Base-by-base conservation (phyloP, 2,329 filamentous ascomycete species). In the Onygena corvina region DNA sequence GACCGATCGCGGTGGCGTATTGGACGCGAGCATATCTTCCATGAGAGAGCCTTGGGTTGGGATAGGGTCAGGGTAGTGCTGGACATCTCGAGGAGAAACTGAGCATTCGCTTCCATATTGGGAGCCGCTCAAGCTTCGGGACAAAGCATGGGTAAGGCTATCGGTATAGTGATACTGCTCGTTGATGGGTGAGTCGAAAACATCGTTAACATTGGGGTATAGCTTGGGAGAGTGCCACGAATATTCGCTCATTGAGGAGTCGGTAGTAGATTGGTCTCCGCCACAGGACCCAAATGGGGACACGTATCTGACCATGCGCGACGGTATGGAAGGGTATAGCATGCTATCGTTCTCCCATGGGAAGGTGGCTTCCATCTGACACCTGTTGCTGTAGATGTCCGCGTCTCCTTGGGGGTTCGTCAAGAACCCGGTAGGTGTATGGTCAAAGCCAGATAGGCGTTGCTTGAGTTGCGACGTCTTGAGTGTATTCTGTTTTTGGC, bases 11-110 rank as follows among this genome's bases (percentile, higher is more conserved):
- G 46, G 46, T 1, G 46, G 8, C 3, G 25, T 47, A 12, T 47
- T 23, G 14, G 33, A 36, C 2, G 23, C 7, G 16, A 47, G 25
- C 9, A 27, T 27, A 16, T 47, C 46, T n/a, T 47, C 18, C 42
- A 49, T 38, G 12, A 47, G 21, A 33, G 34, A n/a, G 27, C 53
- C 52, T 18, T 56, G 46, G 9, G 56, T 50, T 7, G 54, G 52
- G 7, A 57, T 55, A 5, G 53, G 54, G 38, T 60, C 58, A 2
- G 59, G 59, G 50, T 58, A 56, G 47, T 53, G 54, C 34, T 59
- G 57, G 20, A 58, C 38, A 18, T 59, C 54, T 55, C 51, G 42
- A 42, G 25, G 50, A 21, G 25, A 46, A 23, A 54, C 59, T 1
- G 53, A 54, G 35, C 50, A 51, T 29, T 54, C 53, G 40, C 52